Evolutionary conservation across 495 filamentous ascomycete genomes (phyloP).

Genomic region (Aspergillus steynii): DNA sequence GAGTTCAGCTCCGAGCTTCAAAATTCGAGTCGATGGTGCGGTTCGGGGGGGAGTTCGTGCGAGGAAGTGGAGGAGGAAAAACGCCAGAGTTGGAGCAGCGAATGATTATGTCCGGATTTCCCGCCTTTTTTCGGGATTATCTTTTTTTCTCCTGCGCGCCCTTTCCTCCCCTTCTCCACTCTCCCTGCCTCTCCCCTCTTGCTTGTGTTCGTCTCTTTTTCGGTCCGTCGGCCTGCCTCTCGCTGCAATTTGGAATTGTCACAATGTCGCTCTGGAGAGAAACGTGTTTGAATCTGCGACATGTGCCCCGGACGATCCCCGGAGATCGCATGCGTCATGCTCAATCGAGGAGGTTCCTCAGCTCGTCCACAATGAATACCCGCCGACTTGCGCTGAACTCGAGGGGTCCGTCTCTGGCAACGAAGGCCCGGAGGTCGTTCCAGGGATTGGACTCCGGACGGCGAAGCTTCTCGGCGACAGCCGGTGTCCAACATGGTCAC

Average conservation of each 20-base stretch:
- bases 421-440: constrained; percentile 20
- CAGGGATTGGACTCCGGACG: constrained; percentile 31
- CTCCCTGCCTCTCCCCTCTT: constrained; percentile 30
- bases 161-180: constrained; percentile 21
- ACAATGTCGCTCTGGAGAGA: constrained; percentile 44
- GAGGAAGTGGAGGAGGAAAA: constrained; percentile 9
- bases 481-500: constrained; percentile 68
- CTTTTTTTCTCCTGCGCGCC: constrained; percentile 16
- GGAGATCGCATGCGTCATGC: constrained; percentile 31
- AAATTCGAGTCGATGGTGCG: neutral
- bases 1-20: neutral
- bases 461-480: constrained; percentile 67
- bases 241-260: neutral
- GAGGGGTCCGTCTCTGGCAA: neutral
- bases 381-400: constrained; percentile 7
- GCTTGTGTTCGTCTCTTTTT: constrained; percentile 17
- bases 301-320: constrained; percentile 27
- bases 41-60: constrained; percentile 16
- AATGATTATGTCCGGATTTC: constrained; percentile 23
- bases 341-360: constrained; percentile 37
- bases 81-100: constrained; percentile 10
- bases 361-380: constrained; percentile 23
- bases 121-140: constrained; percentile 25
- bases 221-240: constrained; percentile 3
- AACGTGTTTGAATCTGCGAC: constrained; percentile 38